These are phyloP conservation scores for Globisporangium perplexum DNA, from an alignment of 352 stramenopile species.

Conservation along the genomic window DNA sequence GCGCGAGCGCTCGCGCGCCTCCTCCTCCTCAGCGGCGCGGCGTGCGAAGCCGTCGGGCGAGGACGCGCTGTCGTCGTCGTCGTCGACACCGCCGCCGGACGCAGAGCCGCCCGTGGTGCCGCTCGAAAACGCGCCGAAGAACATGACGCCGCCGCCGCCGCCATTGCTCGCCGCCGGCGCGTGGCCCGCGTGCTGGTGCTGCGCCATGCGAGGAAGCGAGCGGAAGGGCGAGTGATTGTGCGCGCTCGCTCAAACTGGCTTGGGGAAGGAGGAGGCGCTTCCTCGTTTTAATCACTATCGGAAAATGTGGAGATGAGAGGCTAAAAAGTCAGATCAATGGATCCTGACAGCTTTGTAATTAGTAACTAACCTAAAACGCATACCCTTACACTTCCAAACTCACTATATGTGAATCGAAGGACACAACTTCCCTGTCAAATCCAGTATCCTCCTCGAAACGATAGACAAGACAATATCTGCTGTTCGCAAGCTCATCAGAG, in stretches of 20 bases:
- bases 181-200: background rate
- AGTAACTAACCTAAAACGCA: too few relatives aligned
- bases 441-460: too few relatives aligned
- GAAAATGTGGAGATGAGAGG: background rate
- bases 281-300: background rate
- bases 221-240: background rate
- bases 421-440: too few relatives aligned
- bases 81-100: background rate
- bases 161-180: too few relatives aligned
- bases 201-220: background rate
- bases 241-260: background rate
- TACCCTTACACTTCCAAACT: too few relatives aligned
- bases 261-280: background rate
- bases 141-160: background rate
- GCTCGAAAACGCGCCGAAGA: background rate
- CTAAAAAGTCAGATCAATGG: background rate
- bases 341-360: too few relatives aligned
- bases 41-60: conserved; percentile 2
- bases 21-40: conserved; percentile 14
- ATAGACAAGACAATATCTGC: too few relatives aligned
- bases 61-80: conserved; percentile 1
- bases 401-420: too few relatives aligned
- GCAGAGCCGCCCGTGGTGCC: background rate
- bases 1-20: conserved; percentile 28
- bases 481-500: too few relatives aligned